Conservation (phyloP, 345 rosid genomes). For the Viola odorata region DNA sequence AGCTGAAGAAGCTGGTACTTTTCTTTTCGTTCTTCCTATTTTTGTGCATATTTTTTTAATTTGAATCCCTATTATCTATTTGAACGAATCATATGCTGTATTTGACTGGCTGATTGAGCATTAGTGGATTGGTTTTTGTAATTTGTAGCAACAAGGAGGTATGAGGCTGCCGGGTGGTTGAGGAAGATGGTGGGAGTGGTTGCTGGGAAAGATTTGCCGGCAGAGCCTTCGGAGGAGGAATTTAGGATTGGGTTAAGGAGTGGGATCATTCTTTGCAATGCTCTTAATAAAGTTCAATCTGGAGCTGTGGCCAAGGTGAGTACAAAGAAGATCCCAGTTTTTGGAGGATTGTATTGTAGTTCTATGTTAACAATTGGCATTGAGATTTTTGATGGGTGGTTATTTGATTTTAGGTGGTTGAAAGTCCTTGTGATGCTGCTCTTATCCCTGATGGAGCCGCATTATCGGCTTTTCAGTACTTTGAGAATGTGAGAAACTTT, state of each 20-base stretch:
- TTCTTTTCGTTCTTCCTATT: background rate
- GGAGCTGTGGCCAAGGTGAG: constrained; percentile 74
- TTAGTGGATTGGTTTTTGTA: constrained; percentile 4
- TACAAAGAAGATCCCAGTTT: too few species aligned
- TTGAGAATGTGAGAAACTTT: constrained; percentile 84
- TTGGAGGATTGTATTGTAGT: too few species aligned
- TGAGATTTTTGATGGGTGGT: constrained; percentile 42
- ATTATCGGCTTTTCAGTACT: constrained; percentile 78
- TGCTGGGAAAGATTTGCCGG: constrained; percentile 76
- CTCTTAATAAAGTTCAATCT: constrained; percentile 66
- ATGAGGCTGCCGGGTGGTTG: constrained; percentile 80
- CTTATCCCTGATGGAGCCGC: constrained; percentile 82
- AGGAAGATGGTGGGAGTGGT: constrained; percentile 75
- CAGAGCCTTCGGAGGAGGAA: constrained; percentile 81
- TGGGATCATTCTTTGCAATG: constrained; percentile 82
- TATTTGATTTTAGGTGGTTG: constrained; percentile 54
- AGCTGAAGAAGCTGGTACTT: constrained; percentile 69
- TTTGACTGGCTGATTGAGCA: background rate
- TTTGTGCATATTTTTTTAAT: background rate
- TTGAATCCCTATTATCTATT: background rate
- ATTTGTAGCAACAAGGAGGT: constrained; percentile 55
- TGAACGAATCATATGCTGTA: background rate
- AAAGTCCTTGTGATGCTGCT: constrained; percentile 65
- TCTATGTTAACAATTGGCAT: too few species aligned
- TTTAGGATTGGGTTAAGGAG: constrained; percentile 78